Evolutionary conservation across 2,329 filamentous ascomycete genomes (phyloP).

Genomic region (Coleophoma crateriformis): DNA sequence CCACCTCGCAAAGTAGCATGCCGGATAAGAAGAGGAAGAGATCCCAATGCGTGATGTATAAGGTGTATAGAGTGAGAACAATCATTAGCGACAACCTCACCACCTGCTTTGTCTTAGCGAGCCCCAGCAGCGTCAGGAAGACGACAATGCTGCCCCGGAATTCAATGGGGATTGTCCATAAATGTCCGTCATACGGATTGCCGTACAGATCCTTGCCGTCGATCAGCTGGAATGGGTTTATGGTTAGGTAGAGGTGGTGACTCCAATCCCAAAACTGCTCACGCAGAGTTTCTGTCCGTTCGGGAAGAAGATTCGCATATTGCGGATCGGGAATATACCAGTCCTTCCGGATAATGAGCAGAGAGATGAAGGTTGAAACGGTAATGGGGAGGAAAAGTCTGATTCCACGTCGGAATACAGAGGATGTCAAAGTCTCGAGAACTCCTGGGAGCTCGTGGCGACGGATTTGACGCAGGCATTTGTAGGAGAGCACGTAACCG

Average conservation of each 20-base stretch:
- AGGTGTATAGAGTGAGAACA: slow-evolving; percentile 1
- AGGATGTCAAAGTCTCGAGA: slow-evolving; percentile 32
- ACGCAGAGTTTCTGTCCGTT: not conserved
- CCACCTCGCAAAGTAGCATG: not conserved
- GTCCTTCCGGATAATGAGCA: not conserved
- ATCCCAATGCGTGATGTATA: slow-evolving; percentile 3
- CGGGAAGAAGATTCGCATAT: not conserved
- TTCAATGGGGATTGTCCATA: slow-evolving; percentile 12
- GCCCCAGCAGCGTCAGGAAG: slow-evolving; percentile 1
- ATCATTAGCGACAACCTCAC: not conserved
- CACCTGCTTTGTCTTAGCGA: not conserved
- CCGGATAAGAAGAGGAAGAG: slow-evolving; percentile 3
- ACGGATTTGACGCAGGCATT: slow-evolving; percentile 30
- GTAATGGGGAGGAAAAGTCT: slow-evolving; percentile 35
- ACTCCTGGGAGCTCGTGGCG: slow-evolving; percentile 25
- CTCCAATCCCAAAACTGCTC: not conserved
- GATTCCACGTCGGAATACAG: slow-evolving; percentile 35
- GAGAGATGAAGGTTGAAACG: slow-evolving; percentile 30
- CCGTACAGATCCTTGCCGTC: slow-evolving; percentile 2
- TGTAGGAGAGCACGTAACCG: slow-evolving; percentile 36
- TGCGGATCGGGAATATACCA: not conserved
- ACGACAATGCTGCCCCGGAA: slow-evolving; percentile 6
- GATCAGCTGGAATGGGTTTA: slow-evolving; percentile 2
- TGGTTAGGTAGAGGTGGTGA: not conserved
- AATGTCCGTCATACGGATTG: slow-evolving; percentile 4